A percentile compares a stretch with the other conserved stretches of the same genome.
Conservation (phyloP, 441 rosid genomes). For the Omphalea diandra region DNA sequence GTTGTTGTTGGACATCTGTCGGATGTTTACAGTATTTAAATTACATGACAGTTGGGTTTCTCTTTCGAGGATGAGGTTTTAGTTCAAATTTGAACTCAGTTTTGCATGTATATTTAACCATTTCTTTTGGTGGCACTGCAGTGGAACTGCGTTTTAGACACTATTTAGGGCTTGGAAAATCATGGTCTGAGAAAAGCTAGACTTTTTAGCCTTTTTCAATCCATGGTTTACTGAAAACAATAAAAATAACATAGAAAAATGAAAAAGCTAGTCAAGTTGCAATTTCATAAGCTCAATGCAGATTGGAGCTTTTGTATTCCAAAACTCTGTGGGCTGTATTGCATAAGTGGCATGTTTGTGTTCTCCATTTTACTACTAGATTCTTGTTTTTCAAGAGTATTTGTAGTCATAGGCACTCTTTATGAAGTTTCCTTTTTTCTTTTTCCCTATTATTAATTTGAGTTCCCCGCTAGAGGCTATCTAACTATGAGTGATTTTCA, state of each 20-base stretch:
- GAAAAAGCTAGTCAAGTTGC: too few species aligned
- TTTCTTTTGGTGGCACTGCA: not conserved
- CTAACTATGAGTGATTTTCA: conserved; percentile 36
- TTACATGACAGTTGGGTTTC: not conserved
- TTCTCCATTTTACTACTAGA: not conserved
- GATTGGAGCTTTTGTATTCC: not conserved
- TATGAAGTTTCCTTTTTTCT: not conserved
- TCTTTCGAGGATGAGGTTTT: not conserved
- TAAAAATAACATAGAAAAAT: too few species aligned
- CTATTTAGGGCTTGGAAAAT: too few species aligned
- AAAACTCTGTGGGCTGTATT: not conserved
- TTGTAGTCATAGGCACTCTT: not conserved
- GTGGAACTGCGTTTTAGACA: too few species aligned
- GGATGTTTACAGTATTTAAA: not conserved
- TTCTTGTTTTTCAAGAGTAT: not conserved
- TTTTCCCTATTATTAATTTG: not conserved
- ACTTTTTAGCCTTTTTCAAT: too few species aligned
- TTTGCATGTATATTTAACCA: not conserved
- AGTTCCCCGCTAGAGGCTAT: not conserved
- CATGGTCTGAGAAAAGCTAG: too few species aligned
- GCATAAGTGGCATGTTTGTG: not conserved
- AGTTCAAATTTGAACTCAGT: not conserved
- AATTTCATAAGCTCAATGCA: too few species aligned
- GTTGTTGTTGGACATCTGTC: not conserved
- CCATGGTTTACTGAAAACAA: too few species aligned